Conservation (phyloP, 495 filamentous ascomycete species). For the Podospora didyma region DNA sequence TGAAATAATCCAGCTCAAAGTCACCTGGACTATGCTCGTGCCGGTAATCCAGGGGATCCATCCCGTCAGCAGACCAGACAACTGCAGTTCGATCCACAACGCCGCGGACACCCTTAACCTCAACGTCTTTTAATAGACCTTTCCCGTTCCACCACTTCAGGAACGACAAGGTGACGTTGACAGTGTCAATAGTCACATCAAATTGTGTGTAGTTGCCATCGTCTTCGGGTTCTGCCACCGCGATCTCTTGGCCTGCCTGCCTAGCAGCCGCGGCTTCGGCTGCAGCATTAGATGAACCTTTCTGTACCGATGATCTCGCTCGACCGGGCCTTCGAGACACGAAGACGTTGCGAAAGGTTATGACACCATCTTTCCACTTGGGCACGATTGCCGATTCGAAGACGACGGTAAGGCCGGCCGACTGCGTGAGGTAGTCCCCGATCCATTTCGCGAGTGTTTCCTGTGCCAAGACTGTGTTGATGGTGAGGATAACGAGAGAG, state of each 20-base stretch:
- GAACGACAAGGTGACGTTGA: constrained; percentile 97
- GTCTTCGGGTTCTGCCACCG: constrained; percentile 56
- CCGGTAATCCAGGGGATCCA: constrained; percentile 82
- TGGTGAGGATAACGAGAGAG: constrained; percentile 78
- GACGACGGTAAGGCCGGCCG: constrained; percentile 90
- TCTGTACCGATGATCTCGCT: constrained; percentile 71
- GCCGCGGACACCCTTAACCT: constrained; percentile 93
- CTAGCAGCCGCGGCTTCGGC: constrained; percentile 81
- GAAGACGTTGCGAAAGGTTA: constrained; percentile 95
- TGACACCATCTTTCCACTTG: constrained; percentile 89
- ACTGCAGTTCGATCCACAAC: constrained; percentile 87
- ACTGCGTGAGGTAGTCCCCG: constrained; percentile 92
- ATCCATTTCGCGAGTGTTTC: constrained; percentile 92
- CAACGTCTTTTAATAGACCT: constrained; percentile 84
- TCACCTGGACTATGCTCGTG: constrained; percentile 88
- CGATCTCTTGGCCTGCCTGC: constrained; percentile 36
- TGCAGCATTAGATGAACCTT: constrained; percentile 82
- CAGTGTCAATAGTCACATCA: constrained; percentile 87
- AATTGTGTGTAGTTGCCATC: constrained; percentile 98
- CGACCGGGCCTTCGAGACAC: constrained; percentile 88
- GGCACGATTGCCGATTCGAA: constrained; percentile 98
- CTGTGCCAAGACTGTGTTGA: constrained; percentile 96
- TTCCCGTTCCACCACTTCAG: constrained; percentile 97
- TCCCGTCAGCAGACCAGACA: constrained; percentile 59
- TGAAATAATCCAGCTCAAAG: constrained; percentile 95